Evolutionary conservation across 2,329 filamentous ascomycete species (phyloP).

Genomic region (Periconia sp.): DNA sequence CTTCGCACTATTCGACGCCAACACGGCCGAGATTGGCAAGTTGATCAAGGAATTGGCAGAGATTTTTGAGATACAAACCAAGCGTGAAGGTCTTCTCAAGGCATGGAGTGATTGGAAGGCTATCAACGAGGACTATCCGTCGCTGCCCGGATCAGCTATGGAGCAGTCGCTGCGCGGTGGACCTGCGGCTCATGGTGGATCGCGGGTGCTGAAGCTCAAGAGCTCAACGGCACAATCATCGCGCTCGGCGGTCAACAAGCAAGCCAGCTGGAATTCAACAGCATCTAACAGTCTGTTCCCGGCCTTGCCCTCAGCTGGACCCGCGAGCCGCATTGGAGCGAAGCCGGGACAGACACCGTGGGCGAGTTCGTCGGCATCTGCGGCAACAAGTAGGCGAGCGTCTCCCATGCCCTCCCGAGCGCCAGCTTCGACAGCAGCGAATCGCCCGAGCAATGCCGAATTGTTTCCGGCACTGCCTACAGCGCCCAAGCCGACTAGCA

Average conservation of each 20-base stretch:
- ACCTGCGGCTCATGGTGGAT: constrained; percentile 55
- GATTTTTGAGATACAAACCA: constrained; percentile 80
- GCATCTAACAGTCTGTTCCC: constrained; percentile 36
- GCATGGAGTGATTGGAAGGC: constrained; percentile 96
- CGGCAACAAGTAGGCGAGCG: constrained; percentile 28
- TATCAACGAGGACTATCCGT: constrained; percentile 94
- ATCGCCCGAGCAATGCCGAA: constrained; percentile 47
- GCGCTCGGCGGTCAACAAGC: constrained; percentile 59
- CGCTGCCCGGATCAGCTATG: constrained; percentile 68
- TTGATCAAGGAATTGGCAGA: constrained; percentile 90
- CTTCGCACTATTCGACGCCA: constrained; percentile 82
- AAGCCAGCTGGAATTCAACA: constrained; percentile 60
- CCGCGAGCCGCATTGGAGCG: constrained; percentile 32
- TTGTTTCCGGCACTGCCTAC: constrained; percentile 82
- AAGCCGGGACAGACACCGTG: constrained; percentile 41
- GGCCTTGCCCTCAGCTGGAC: constrained; percentile 26
- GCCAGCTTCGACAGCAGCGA: constrained; percentile 29
- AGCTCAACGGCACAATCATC: constrained; percentile 70
- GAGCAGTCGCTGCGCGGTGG: constrained; percentile 43
- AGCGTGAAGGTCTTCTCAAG: constrained; percentile 72
- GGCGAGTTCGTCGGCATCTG: constrained; percentile 31
- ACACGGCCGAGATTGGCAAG: constrained; percentile 79
- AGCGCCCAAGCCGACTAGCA: constrained; percentile 68
- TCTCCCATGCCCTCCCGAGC: constrained; percentile 43
- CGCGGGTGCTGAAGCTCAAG: constrained; percentile 68